Evolutionary conservation across 805 yeast species (phyloP), one percentile per base, ranked within the genome.

Genomic region (Starmerella scarabaei): DNA sequence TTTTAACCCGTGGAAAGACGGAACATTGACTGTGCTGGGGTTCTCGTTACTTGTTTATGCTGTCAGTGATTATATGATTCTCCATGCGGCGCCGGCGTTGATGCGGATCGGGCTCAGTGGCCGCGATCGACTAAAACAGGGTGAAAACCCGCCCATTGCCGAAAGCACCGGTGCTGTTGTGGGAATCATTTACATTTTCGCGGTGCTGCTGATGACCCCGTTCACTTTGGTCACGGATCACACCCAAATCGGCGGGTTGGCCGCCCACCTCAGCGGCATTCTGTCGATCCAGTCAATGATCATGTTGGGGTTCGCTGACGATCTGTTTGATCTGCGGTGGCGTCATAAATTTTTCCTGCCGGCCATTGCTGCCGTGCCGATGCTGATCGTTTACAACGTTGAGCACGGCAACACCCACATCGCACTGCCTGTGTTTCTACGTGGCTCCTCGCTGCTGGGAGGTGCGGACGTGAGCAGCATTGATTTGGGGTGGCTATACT

Each of bases 321-420:
- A 91, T 63, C 67, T 91, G 52, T 91, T 91, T 55, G 99, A 91
- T 60, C 75, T 91, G 47, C 71, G 94, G 51, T 91, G 99, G 99
- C 70, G 99, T 56, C 94, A 91, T 64, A 91, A 91, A 66, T 84
- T 91, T 63, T 84, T 91, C 53, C 57, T 91, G 49, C 99, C 99
- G 0, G 94, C 94, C 0, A 74, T 91, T 40, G 95, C 95, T 0
- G 77, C 94, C 1, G 75, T 91, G 33, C 99, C 99, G 4, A 66
- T 91, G 51, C 67, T 91, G 43, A 72, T 88, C 15, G 94, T 91
- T 2, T 91, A 91, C 61, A 85, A 82, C 52, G 84, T 86, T 42
- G 96, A 91, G 60, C 88, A 83, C 60, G 93, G 94, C 43, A 83
- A 83, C 31, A 91, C 99, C 0, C 75, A 79, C 30, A 80, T 91